Percentiles rank a stretch among this genome's conserved stretches.
Conservation (phyloP, 2,329 filamentous ascomycete species). For the Orbilia quercus region DNA sequence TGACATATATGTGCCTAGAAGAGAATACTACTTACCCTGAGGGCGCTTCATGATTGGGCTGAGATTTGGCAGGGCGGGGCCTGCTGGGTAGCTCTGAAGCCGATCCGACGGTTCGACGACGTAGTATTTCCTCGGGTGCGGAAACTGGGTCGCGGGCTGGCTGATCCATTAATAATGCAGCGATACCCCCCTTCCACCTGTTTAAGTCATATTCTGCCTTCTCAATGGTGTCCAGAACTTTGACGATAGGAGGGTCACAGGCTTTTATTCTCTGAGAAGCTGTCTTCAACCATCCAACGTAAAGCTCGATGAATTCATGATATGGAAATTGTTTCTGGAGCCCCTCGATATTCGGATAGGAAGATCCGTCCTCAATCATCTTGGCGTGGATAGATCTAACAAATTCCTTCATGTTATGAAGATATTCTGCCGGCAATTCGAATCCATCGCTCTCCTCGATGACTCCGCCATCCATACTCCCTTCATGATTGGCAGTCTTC, state of each 20-base stretch:
- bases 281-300: slow-evolving; percentile 23
- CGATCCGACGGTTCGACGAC: slow-evolving; percentile 6
- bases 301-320: slow-evolving; percentile 1
- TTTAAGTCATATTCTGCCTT: not conserved
- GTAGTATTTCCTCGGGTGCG: not conserved
- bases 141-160: not conserved
- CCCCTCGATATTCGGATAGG: too few relatives aligned
- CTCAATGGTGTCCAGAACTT: not conserved
- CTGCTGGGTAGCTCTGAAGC: not conserved
- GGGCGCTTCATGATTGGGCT: not conserved
- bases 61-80: not conserved
- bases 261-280: not conserved
- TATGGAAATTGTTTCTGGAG: slow-evolving; percentile 2
- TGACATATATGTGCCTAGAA: not conserved
- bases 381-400: not conserved
- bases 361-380: not conserved
- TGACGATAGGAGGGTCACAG: slow-evolving; percentile 4
- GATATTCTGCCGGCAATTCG: not conserved
- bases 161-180: not conserved
- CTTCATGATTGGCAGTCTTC: too few relatives aligned
- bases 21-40: not conserved
- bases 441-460: not conserved
- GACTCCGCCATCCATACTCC: too few relatives aligned
- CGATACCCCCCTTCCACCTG: not conserved
- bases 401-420: not conserved